Evolutionary conservation across 345 rosid genomes (phyloP), one percentile per base, ranked within the genome.

Genomic region (Corchorus olitorius): DNA sequence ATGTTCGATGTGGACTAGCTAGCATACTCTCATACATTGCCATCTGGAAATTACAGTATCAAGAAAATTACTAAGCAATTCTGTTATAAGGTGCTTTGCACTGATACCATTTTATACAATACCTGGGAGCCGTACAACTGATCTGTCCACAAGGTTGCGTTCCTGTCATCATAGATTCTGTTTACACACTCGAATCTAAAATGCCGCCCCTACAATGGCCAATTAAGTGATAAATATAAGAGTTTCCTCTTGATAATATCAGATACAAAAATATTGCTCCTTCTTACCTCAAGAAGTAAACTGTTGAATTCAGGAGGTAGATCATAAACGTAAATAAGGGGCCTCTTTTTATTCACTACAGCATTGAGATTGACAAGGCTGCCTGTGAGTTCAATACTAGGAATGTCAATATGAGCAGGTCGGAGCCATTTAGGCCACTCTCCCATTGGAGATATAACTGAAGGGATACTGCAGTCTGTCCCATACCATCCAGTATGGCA

Each of bases 81-180:
- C 9, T 45, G 53, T 65, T 68, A 75, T 58, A 66, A 48, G 69
- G 61, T 69, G 41, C 64, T 73, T 68, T 39, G 55, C 69, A 39
- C 48, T 71, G 19, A 72, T 46, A 77, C 46, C 15, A 65, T 60
- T 52, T 76, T 52, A 77, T 62, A 66, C 2, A 75, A 55, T 87
- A 92, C 99, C 99, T 95, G 98, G 76, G 97, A 83, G 73, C 99
- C 98, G 79, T 95, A 95, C 59, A 95, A 80, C 83, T 86, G 90
- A 56, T 93, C 99, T 52, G 94, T 93, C 99, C 99, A 95, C 4
- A 86, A 0, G 55, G 99, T 95, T 79, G 89, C 91, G 81, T 95
- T 95, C 77, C 75, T 86, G 10, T 85, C 89, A 80, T 89, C 91
- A 75, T 95, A 95, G 68, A 95, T 83, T 87, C 99, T 89, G 83